A percentile compares a stretch with the other conserved stretches of the same genome.
Conservation (phyloP, 257 asterid species). For the Scutellaria minor region DNA sequence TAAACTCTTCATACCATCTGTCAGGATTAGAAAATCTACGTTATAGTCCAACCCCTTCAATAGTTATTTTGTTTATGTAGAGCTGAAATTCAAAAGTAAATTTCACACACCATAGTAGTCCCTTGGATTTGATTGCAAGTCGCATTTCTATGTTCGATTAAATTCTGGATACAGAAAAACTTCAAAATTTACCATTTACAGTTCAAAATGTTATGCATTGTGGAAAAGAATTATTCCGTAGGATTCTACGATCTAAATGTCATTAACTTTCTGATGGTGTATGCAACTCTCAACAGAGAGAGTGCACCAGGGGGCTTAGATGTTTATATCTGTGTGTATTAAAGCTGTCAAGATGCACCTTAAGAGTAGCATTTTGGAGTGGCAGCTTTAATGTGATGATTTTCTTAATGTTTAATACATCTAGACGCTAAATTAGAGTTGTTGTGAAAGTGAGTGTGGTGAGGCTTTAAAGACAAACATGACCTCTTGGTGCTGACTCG, state of each 20-base stretch:
- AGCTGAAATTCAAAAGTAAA: background rate
- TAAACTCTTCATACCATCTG: conserved; percentile 6
- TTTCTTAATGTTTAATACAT: conserved; percentile 9
- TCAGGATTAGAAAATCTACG: background rate
- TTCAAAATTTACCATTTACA: background rate
- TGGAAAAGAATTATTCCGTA: background rate
- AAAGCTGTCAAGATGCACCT: conserved; percentile 17
- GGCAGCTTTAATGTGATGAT: background rate
- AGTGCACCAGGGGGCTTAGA: background rate
- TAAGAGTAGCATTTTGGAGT: background rate
- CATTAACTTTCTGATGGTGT: background rate
- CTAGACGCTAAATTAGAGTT: background rate
- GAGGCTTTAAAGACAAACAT: background rate
- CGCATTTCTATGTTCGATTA: background rate
- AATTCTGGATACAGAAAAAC: background rate
- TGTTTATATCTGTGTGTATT: conserved; percentile 13
- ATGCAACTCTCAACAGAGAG: conserved; percentile 3
- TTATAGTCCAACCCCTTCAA: background rate
- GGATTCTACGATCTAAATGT: conserved; percentile 24
- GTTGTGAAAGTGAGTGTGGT: conserved; percentile 11
- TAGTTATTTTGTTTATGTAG: background rate
- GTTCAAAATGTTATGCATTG: background rate
- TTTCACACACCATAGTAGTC: background rate
- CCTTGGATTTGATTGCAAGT: background rate
- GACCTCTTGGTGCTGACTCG: conserved; percentile 23